phyloP scores from a whole-genome alignment of 2,329 filamentous ascomycete genomes.

The Alternaria gansuensis region DNA sequence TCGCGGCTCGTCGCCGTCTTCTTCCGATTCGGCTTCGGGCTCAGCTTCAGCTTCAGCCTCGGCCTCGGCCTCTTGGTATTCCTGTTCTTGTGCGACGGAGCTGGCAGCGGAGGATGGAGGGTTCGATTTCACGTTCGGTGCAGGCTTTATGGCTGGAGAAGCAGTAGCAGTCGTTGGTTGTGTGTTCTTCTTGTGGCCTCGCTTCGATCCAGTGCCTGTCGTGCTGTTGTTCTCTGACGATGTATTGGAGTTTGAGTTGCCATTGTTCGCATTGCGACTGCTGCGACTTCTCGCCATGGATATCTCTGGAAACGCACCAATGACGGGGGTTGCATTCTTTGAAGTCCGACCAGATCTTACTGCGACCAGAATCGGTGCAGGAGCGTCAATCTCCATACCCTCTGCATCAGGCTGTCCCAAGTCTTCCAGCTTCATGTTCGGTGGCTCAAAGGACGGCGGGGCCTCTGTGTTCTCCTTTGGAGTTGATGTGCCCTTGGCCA shows the following conservation, averaged over 20 bases:
- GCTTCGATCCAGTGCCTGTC: slow-evolving; percentile 48
- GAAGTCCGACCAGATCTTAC: slow-evolving; percentile 55
- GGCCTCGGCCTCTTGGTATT: slow-evolving; percentile 42
- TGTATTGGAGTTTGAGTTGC: slow-evolving; percentile 47
- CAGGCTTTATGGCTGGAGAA: slow-evolving; percentile 42
- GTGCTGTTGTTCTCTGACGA: slow-evolving; percentile 55
- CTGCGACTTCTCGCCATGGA: slow-evolving; percentile 56
- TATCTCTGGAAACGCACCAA: slow-evolving; percentile 54
- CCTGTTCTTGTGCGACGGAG: slow-evolving; percentile 45
- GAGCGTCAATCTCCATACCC: slow-evolving; percentile 46
- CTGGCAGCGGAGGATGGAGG: slow-evolving; percentile 47
- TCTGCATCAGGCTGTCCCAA: slow-evolving; percentile 57
- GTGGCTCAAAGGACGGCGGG: slow-evolving; percentile 58
- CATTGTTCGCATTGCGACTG: slow-evolving; percentile 53
- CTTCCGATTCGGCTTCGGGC: slow-evolving; percentile 47
- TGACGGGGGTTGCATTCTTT: slow-evolving; percentile 60
- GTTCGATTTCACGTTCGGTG: slow-evolving; percentile 39
- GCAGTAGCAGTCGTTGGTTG: slow-evolving; percentile 34
- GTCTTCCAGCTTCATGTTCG: slow-evolving; percentile 61
- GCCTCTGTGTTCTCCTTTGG: slow-evolving; percentile 44
- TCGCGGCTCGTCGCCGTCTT: slow-evolving; percentile 61
- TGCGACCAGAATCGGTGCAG: slow-evolving; percentile 40
- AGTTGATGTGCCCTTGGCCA: slow-evolving; percentile 39
- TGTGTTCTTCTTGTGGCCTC: slow-evolving; percentile 49
- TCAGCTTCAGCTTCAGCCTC: slow-evolving; percentile 45